Conservation (phyloP, 345 rosid genomes). For the Brassica rapa region DNA sequence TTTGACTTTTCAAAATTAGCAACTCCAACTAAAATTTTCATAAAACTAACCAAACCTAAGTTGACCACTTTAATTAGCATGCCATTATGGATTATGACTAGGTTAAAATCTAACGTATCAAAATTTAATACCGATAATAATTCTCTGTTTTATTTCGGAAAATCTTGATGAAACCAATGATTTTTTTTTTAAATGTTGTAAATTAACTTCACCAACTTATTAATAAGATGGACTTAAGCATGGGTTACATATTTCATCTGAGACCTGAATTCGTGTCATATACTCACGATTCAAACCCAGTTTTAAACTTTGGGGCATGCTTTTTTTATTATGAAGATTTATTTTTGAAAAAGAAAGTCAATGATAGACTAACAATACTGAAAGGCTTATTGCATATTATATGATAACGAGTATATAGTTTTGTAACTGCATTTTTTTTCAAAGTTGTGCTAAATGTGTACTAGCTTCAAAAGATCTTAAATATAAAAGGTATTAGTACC, state of each 20-base stretch:
- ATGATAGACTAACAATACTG: not conserved
- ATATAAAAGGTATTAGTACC: not conserved
- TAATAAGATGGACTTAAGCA: not conserved
- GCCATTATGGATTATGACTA: slow-evolving; percentile 1
- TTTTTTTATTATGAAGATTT: not conserved
- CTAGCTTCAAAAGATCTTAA: not conserved
- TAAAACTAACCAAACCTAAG: slow-evolving; percentile 4
- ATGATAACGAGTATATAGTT: not conserved
- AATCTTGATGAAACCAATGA: not conserved
- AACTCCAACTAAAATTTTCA: not conserved
- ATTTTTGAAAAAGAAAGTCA: not conserved
- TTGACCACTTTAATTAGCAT: slow-evolving; percentile 10
- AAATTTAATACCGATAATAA: not conserved
- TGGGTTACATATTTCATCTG: not conserved
- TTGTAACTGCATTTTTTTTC: not conserved
- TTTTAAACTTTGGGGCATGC: not conserved
- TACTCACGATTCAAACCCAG: not conserved
- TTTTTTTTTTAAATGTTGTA: not conserved
- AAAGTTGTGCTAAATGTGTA: not conserved
- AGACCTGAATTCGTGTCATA: not conserved
- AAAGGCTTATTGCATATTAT: not conserved
- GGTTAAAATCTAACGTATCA: not conserved
- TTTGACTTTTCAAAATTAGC: slow-evolving; percentile 19
- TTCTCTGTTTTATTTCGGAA: not conserved
- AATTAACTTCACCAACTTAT: not conserved